phyloP scores from a whole-genome alignment of 192 early-diverging fungal species.

The Chytriomyces hyalinus region DNA sequence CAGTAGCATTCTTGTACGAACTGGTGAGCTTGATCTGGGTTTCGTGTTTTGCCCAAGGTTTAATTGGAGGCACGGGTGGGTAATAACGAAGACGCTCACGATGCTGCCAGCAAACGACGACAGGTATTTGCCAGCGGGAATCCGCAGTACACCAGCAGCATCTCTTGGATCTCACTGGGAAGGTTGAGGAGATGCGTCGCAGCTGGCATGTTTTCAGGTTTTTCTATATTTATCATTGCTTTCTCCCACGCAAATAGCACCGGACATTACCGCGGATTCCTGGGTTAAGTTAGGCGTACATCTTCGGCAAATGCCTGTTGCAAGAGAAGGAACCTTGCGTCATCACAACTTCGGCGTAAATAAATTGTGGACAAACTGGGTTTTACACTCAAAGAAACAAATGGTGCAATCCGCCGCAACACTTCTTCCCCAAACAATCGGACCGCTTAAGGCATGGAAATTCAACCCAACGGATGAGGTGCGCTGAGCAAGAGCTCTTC shows the following conservation, averaged over 20 bases:
- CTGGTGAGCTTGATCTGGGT: not conserved
- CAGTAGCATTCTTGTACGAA: constrained; percentile 14
- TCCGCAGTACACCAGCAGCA: constrained; percentile 8
- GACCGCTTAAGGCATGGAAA: constrained; percentile 19
- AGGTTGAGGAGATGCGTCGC: not conserved
- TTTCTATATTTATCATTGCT: not conserved
- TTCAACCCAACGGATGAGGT: constrained; percentile 31
- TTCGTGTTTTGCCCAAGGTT: not conserved
- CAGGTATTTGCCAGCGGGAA: constrained; percentile 21
- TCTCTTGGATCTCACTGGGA: constrained; percentile 14
- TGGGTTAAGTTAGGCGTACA: too few relatives aligned
- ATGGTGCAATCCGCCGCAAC: not conserved
- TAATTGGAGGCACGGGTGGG: not conserved
- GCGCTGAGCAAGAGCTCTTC: not conserved
- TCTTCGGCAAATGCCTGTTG: too few relatives aligned
- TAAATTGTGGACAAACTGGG: too few relatives aligned
- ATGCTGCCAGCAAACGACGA: not conserved
- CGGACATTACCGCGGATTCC: too few relatives aligned
- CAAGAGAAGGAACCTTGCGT: too few relatives aligned
- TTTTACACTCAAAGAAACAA: not conserved
- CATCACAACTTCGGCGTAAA: too few relatives aligned
- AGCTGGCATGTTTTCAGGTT: not conserved
- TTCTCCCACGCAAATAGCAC: not conserved
- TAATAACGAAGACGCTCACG: not conserved
- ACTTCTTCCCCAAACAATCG: constrained; percentile 1